Conservation (phyloP, 352 stramenopile genomes). For the Pythium aristosporum region DNA sequence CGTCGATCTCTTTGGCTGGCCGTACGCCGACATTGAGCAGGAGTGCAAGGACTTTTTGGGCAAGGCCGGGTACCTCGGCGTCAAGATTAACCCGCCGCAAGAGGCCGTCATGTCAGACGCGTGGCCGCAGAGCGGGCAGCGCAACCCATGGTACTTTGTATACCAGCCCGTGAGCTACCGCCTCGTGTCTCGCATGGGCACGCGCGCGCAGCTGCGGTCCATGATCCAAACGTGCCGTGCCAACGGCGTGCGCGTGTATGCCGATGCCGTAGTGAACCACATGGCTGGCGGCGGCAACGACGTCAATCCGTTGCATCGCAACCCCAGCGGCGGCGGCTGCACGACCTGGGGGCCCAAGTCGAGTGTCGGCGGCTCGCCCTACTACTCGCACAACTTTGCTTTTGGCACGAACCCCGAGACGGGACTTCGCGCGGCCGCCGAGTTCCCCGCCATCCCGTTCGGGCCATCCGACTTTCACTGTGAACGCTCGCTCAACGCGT, state of each 20-base stretch:
- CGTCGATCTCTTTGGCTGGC: conserved; percentile 71
- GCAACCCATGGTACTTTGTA: conserved; percentile 71
- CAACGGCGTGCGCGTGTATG: conserved; percentile 61
- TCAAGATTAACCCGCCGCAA: conserved; percentile 71
- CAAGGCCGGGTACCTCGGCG: conserved; percentile 65
- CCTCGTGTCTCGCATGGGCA: conserved; percentile 52
- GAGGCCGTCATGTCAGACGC: conserved; percentile 50
- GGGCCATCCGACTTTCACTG: conserved; percentile 67
- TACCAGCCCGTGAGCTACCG: conserved; percentile 71
- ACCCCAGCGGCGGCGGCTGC: conserved; percentile 9
- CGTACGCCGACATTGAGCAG: conserved; percentile 58
- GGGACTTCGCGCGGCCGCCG: conserved; percentile 38
- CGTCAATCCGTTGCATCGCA: conserved; percentile 23
- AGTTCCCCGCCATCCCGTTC: conserved; percentile 63
- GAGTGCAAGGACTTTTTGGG: conserved; percentile 61
- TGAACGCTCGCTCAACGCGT: conserved; percentile 31
- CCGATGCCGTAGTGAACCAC: conserved; percentile 33
- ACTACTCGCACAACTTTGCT: conserved; percentile 36
- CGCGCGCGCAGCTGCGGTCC: conserved; percentile 43
- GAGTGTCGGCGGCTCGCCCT: conserved; percentile 25
- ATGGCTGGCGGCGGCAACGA: conserved; percentile 35
- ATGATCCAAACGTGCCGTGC: conserved; percentile 70
- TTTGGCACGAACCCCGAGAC: conserved; percentile 49
- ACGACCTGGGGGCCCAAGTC: conserved; percentile 25
- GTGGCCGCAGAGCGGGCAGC: conserved; percentile 36